phyloP scores from a whole-genome alignment of 257 asterid species.

The Fraxinus excelsior region DNA sequence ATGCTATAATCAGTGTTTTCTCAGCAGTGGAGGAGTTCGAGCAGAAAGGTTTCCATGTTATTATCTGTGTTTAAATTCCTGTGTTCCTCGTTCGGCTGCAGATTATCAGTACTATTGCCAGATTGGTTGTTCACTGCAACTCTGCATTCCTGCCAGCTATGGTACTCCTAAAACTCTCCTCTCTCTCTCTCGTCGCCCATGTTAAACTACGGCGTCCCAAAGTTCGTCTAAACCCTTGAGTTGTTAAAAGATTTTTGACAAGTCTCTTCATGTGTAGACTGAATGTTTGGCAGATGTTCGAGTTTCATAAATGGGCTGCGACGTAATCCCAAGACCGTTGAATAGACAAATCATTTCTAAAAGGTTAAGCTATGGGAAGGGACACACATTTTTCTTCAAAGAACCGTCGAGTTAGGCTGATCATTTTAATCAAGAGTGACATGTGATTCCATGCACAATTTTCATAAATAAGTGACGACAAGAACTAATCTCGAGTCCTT shows the following conservation, averaged over 20 bases:
- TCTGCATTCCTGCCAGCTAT: constrained; percentile 27
- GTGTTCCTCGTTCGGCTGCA: constrained; percentile 37
- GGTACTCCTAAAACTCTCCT: constrained; percentile 28
- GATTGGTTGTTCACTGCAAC: constrained; percentile 46
- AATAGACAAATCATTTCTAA: not conserved
- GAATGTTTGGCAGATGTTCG: too few species aligned
- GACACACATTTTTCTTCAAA: not conserved
- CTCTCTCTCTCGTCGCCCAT: not conserved
- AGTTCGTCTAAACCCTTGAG: not conserved
- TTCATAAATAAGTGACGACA: not conserved
- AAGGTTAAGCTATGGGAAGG: not conserved
- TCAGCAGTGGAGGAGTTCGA: constrained; percentile 1
- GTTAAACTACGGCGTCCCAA: not conserved
- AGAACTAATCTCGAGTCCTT: not conserved
- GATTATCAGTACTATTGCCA: constrained; percentile 46
- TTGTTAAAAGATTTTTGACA: not conserved
- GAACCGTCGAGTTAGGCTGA: not conserved
- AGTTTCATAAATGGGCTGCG: too few species aligned
- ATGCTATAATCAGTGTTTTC: constrained; percentile 53
- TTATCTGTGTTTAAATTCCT: constrained; percentile 39
- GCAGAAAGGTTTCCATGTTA: constrained; percentile 36
- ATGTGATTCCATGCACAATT: not conserved
- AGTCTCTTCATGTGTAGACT: not conserved
- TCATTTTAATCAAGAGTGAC: not conserved
- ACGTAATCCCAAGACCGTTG: not conserved